Evolutionary conservation across 2,329 filamentous ascomycete genomes (phyloP).

Genomic region (Thyridium curvatum): DNA sequence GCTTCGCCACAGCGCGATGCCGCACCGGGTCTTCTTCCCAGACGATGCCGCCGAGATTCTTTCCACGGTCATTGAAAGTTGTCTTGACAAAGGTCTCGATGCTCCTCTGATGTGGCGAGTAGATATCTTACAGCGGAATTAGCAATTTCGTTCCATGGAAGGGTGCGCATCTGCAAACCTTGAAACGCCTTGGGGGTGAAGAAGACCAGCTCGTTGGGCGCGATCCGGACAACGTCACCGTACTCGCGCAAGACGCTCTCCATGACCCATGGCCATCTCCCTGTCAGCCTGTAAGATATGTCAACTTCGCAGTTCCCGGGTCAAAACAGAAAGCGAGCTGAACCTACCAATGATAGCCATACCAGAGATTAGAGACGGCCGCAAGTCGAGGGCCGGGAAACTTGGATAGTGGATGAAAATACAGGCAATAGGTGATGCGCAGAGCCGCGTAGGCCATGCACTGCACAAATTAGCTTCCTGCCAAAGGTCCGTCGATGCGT

Average conservation of each 20-base stretch:
- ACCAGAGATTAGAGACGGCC: slow-evolving; percentile 17
- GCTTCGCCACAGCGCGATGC: slow-evolving; percentile 8
- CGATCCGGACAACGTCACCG: slow-evolving; percentile 4
- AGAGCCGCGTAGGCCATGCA: no score
- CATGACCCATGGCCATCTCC: slow-evolving; percentile 4
- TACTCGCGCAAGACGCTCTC: not conserved
- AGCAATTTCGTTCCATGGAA: no score
- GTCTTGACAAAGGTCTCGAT: slow-evolving; percentile 7
- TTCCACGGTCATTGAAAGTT: slow-evolving; percentile 3
- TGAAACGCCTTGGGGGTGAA: slow-evolving; percentile 1
- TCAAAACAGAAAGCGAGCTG: not conserved
- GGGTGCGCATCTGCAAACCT: no score
- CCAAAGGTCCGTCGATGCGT: no score
- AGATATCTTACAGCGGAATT: slow-evolving; percentile 1
- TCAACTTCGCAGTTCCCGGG: no score
- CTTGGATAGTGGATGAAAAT: slow-evolving; percentile 14
- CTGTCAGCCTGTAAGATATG: not conserved
- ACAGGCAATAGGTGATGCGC: slow-evolving; percentile 8
- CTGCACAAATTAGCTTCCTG: no score
- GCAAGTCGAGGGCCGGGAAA: slow-evolving; percentile 13
- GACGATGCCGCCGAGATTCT: slow-evolving; percentile 4
- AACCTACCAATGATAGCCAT: slow-evolving; percentile 27
- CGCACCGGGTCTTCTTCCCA: slow-evolving; percentile 4
- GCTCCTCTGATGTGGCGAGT: slow-evolving; percentile 4
- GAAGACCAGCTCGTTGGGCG: slow-evolving; percentile 4